Conservation (phyloP, 169 alveolate genomes). For the Babesia gibsoni region DNA sequence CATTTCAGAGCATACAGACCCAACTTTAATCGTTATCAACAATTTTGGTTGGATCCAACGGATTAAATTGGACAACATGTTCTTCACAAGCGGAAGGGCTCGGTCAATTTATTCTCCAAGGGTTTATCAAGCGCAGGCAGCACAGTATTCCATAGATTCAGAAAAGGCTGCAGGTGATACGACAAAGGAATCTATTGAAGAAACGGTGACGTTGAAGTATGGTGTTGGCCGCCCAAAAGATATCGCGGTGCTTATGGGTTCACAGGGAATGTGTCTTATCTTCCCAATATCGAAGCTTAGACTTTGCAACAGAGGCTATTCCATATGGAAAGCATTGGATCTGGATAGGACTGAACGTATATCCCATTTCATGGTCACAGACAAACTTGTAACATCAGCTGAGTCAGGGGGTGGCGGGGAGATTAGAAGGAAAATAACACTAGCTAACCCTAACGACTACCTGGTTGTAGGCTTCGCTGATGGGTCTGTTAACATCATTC, state of each 20-base stretch:
- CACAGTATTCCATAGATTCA: slow-evolving; percentile 7
- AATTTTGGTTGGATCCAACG: slow-evolving; percentile 25
- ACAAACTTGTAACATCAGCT: background rate
- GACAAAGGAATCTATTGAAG: background rate
- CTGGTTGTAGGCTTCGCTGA: slow-evolving; percentile 26
- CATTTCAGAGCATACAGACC: background rate
- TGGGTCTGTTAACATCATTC: slow-evolving; percentile 9
- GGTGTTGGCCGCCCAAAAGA: slow-evolving; percentile 7
- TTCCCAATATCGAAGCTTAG: slow-evolving; percentile 16
- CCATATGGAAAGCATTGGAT: slow-evolving; percentile 12
- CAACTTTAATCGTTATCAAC: slow-evolving; percentile 20
- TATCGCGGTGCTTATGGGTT: background rate
- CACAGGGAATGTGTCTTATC: slow-evolving; percentile 2
- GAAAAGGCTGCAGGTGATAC: background rate
- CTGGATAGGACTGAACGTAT: background rate
- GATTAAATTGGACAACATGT: slow-evolving; percentile 46
- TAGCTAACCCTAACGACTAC: background rate
- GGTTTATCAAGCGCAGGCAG: slow-evolving; percentile 6
- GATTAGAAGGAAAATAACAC: background rate
- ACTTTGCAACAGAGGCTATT: slow-evolving; percentile 14
- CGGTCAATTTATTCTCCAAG: slow-evolving; percentile 18
- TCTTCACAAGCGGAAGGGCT: slow-evolving; percentile 32
- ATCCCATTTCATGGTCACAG: slow-evolving; percentile 10
- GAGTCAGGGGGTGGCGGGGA: background rate
- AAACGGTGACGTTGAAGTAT: background rate